Conservation (phyloP, 176 grass and related monocot species). For the Avena eriantha region DNA sequence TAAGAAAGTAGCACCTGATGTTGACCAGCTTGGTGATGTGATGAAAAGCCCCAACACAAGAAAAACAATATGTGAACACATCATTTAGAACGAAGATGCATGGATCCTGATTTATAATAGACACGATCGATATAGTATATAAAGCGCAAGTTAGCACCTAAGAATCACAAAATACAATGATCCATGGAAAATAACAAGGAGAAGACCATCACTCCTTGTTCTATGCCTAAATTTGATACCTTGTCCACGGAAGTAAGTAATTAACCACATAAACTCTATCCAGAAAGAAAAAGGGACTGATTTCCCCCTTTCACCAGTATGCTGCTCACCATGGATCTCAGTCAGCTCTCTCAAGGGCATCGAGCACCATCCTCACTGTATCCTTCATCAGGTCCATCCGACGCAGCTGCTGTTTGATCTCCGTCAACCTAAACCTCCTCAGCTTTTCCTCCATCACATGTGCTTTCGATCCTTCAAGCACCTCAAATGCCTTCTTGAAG, state of each 20-base stretch:
- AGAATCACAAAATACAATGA: constrained; percentile 35
- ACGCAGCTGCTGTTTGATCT: constrained; percentile 65
- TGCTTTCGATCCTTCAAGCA: constrained; percentile 55
- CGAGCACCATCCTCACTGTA: constrained; percentile 66
- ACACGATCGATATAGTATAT: constrained; percentile 52
- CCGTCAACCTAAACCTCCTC: constrained; percentile 54
- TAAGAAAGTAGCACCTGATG: not conserved
- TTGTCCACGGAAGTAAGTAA: constrained; percentile 50
- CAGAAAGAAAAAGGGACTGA: constrained; percentile 46
- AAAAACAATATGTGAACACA: constrained; percentile 9
- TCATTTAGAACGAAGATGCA: constrained; percentile 28
- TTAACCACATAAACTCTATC: constrained; percentile 51
- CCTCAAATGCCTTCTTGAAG: constrained; percentile 65
- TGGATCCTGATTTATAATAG: constrained; percentile 22
- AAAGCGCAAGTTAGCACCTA: constrained; percentile 55
- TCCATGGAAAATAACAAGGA: constrained; percentile 38
- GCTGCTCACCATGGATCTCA: constrained; percentile 45
- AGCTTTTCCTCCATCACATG: constrained; percentile 67
- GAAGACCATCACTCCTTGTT: constrained; percentile 40
- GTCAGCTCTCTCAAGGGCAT: constrained; percentile 51
- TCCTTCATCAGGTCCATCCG: constrained; percentile 79
- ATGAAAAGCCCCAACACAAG: not conserved
- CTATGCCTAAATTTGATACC: constrained; percentile 45
- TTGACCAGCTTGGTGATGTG: not conserved
- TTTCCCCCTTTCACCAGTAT: constrained; percentile 26